Conservation (phyloP, 2,329 filamentous ascomycete species). For the Helicocarpus griseus region DNA sequence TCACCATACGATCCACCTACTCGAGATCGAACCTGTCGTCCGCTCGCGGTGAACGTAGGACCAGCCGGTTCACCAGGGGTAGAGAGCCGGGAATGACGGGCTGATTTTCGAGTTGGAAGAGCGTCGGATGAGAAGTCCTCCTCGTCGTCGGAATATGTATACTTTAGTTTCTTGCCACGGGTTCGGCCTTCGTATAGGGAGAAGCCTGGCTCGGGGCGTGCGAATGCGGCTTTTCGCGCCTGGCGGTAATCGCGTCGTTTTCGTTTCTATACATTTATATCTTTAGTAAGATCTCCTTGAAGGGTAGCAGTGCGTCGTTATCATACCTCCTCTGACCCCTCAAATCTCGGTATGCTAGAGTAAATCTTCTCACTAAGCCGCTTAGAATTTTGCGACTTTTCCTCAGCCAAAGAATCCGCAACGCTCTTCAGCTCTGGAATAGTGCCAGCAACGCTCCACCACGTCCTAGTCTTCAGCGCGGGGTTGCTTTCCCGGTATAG, state of each 20-base stretch:
- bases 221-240: conserved; percentile 75
- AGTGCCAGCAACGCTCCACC: conserved; percentile 84
- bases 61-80: conserved; percentile 60
- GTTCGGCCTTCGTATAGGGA: conserved; percentile 95
- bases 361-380: conserved; percentile 68
- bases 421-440: conserved; percentile 77
- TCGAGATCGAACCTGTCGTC: conserved; percentile 60
- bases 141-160: conserved; percentile 89
- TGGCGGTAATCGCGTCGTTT: conserved; percentile 85
- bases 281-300: conserved; percentile 14
- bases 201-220: conserved; percentile 77
- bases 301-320: neutral
- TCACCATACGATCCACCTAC: conserved; percentile 48
- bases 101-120: conserved; percentile 51
- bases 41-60: conserved; percentile 69
- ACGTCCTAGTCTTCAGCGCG: conserved; percentile 63
- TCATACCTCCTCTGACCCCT: conserved; percentile 71
- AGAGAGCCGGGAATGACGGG: conserved; percentile 54
- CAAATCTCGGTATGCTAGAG: conserved; percentile 76
- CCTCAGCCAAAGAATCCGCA: conserved; percentile 65
- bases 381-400: conserved; percentile 72
- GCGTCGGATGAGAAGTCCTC: conserved; percentile 54
- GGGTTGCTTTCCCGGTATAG: conserved; percentile 88
- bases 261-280: conserved; percentile 56
- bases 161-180: conserved; percentile 89